Conservation (phyloP, 1,284 basidiomycete species). For the Cystobasidium pallidum region DNA sequence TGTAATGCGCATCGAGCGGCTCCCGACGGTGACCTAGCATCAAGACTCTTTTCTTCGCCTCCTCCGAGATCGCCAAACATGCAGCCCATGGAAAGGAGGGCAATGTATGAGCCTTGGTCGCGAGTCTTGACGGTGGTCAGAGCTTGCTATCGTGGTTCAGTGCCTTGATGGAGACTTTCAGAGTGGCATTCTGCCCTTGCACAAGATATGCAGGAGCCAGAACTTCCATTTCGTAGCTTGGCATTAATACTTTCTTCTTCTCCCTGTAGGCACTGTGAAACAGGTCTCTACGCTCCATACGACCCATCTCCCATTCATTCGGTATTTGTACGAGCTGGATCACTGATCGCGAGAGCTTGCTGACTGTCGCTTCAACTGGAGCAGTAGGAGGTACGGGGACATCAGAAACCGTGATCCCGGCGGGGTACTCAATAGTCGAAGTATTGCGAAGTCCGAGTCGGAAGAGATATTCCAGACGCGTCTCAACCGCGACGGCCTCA, state of each 20-base stretch:
- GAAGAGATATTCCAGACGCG: constrained; percentile 20
- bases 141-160: background rate
- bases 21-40: background rate
- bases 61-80: background rate
- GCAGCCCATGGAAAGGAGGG: constrained; percentile 31
- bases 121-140: background rate
- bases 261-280: background rate
- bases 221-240: constrained; percentile 9
- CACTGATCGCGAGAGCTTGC: background rate
- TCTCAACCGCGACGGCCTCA: constrained; percentile 25
- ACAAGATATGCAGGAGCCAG: constrained; percentile 7
- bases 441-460: constrained; percentile 24
- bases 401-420: constrained; percentile 28
- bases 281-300: background rate
- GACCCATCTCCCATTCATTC: background rate
- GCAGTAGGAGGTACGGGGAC: background rate
- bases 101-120: constrained; percentile 3
- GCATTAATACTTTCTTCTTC: background rate
- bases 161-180: constrained; percentile 8
- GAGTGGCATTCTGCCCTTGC: constrained; percentile 15
- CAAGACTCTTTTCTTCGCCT: constrained; percentile 6
- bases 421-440: constrained; percentile 22
- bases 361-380: background rate
- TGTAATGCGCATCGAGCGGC: background rate
- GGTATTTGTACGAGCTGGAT: background rate